Base-by-base conservation (phyloP, 176 grass and related monocot species). In the Triticum timopheevii region DNA sequence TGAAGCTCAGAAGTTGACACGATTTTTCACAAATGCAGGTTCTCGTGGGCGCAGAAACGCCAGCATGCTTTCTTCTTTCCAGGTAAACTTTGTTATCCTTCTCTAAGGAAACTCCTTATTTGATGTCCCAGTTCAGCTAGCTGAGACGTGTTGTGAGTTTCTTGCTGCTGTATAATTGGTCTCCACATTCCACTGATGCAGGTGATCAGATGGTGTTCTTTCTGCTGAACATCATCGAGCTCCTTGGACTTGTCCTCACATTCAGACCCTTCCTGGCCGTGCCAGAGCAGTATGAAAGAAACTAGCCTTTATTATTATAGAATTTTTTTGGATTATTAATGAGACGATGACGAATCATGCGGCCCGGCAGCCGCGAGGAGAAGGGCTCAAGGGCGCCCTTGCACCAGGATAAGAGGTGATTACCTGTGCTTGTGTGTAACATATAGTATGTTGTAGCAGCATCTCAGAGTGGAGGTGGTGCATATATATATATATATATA, bases 151-250 rank as follows among this genome's bases (percentile, higher is more conserved):
- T 63, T 84, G n/a, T 61, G 17, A 23, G 2, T 19, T 22, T 67
- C 44, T 63, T 82, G 10, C 8, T 50, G 25, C 13, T 23, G 10
- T 10, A 0, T 84, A 78, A 87, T 31, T 61, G 56, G 31, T 11
- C 8, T 40, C 22, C 63, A 45, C 4, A 42, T 63, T 74, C 10
- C 36, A 62, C 35, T 28, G 19, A 3, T 79, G 23, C 87, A 97
- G 94, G 94, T 87, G 90, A 97, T 72, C 70, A 86, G 52, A 89
- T 97, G 76, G 88, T 97, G n/a, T 97, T 97, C 85, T 82, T 97
- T 62, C 84, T 96, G 56, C 23, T 96, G 75, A 92, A 87, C 33
- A 7, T 90, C 17, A 16, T 96, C 17, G 94, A 89, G 34, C 42
- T 93, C 5, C 20, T 92, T 2, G 92, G 91, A 35, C 85, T 96